A percentile compares a stretch with the other conserved stretches of the same genome.
Conservation (phyloP, 2,329 filamentous ascomycete species). For the Teratosphaeria pseudoeucalypti region DNA sequence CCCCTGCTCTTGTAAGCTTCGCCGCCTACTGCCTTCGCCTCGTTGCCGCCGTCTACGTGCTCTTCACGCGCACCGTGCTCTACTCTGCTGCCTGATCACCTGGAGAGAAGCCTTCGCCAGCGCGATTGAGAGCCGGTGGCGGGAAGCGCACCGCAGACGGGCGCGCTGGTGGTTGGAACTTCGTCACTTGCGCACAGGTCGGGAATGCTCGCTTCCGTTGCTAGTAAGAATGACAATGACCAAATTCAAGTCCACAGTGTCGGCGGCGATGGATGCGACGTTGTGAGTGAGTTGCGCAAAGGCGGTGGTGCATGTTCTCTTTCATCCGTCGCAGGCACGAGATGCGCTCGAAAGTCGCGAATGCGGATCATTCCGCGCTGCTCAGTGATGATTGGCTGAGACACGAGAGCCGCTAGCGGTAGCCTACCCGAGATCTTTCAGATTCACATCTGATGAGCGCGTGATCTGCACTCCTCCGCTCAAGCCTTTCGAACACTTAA, state of each 20-base stretch:
- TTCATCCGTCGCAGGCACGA: not conserved
- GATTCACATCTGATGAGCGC: not conserved
- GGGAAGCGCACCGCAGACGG: conserved; percentile 5
- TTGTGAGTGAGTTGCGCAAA: not conserved
- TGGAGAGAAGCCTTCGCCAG: not conserved
- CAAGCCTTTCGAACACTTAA: too few relatives aligned
- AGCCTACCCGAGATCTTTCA: not conserved
- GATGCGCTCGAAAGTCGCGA: not conserved
- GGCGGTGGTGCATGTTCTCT: not conserved
- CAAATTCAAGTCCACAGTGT: not conserved
- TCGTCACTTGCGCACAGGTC: not conserved
- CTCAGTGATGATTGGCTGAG: not conserved
- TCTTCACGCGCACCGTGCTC: not conserved
- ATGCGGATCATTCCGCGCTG: not conserved
- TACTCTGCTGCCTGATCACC: not conserved
- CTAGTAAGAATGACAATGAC: not conserved
- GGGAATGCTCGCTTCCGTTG: not conserved
- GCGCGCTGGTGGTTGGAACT: not conserved
- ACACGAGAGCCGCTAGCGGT: not conserved
- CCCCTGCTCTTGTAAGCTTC: not conserved
- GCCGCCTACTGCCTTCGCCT: not conserved
- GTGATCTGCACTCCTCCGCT: too few relatives aligned
- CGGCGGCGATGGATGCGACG: not conserved
- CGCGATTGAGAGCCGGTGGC: conserved; percentile 3
- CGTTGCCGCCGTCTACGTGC: not conserved